Conservation (phyloP, 1,284 basidiomycete species). For the Trametes sp. region DNA sequence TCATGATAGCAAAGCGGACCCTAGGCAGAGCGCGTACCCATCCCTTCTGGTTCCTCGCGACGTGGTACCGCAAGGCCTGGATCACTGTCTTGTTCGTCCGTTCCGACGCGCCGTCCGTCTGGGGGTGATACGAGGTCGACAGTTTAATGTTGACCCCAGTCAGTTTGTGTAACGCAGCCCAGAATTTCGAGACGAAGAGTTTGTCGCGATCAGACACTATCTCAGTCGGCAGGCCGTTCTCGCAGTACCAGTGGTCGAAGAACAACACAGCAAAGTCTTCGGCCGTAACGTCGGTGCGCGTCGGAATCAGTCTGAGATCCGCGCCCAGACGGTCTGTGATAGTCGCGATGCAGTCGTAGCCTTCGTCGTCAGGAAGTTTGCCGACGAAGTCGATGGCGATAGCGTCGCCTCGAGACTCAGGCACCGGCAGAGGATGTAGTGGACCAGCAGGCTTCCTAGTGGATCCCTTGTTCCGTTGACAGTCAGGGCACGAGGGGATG, state of each 20-base stretch:
- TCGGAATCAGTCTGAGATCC: neutral
- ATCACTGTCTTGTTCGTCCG: slow-evolving; percentile 36
- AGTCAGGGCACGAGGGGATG: neutral
- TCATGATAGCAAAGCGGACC: neutral
- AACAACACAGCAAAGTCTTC: neutral
- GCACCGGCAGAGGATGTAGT: neutral
- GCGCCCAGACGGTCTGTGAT: neutral
- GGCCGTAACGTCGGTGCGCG: neutral
- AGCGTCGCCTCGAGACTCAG: neutral
- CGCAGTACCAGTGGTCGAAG: neutral
- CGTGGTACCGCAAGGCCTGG: slow-evolving; percentile 14
- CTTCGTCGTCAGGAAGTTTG: neutral
- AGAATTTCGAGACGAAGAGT: neutral
- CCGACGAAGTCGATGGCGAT: neutral
- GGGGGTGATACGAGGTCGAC: slow-evolving; percentile 48
- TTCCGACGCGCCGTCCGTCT: slow-evolving; percentile 41
- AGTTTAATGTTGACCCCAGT: neutral
- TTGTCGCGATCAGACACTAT: neutral
- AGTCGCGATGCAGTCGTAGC: neutral
- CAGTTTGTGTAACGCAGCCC: neutral
- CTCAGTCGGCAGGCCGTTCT: neutral
- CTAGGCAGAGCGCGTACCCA: neutral
- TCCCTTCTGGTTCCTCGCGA: neutral
- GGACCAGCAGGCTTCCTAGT: neutral
- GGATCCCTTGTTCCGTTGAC: neutral